Percentiles rank a stretch among this genome's conserved stretches.
phyloP scores from a whole-genome alignment of 176 grass and related monocot species.

The Leersia perrieri region DNA sequence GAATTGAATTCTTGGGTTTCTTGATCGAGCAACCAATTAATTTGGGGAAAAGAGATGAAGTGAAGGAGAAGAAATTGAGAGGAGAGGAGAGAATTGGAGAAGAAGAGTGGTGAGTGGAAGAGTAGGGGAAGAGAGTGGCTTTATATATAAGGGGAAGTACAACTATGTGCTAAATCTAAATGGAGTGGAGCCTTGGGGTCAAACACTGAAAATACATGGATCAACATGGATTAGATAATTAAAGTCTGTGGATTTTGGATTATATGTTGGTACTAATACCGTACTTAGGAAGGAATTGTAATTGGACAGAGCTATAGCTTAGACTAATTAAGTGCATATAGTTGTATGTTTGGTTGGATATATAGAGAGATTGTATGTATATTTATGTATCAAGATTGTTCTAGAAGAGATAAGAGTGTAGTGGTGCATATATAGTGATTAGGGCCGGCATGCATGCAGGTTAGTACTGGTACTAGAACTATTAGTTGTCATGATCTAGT shows the following conservation, averaged over 20 bases:
- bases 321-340: too few species aligned
- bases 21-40: too few species aligned
- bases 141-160: conserved; percentile 20
- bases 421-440: too few species aligned
- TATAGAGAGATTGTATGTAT: too few species aligned
- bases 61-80: background rate
- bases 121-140: conserved; percentile 28
- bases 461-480: background rate
- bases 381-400: too few species aligned
- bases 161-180: background rate
- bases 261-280: background rate
- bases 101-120: conserved; percentile 31
- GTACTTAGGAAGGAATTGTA: background rate
- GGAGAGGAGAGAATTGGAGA: background rate
- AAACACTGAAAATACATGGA: background rate
- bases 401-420: too few species aligned
- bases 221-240: background rate
- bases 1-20: too few species aligned
- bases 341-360: too few species aligned
- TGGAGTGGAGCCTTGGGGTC: conserved; percentile 1
- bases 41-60: too few species aligned
- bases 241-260: background rate
- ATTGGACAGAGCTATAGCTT: background rate
- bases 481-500: background rate
- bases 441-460: too few species aligned